Evolutionary conservation across 2,329 filamentous ascomycete species (phyloP), one percentile per base, ranked within the genome.

Genomic region (Sporothrix globosa): DNA sequence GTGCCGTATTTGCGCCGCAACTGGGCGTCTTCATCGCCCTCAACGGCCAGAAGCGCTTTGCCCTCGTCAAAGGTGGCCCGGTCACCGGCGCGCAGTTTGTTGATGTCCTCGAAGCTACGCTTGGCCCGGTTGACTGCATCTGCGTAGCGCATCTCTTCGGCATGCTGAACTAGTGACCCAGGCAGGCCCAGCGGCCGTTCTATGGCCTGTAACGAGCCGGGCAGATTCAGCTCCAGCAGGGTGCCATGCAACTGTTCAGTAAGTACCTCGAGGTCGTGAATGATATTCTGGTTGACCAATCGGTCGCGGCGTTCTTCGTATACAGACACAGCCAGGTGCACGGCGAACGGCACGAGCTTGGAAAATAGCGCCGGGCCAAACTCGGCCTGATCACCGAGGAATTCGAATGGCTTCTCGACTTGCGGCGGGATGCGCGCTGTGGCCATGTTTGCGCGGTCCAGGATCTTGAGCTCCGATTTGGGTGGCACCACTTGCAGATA

Each of bases 151-250:
- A 99, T 91, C 77, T 98, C 96, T 77, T 98, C 95, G 0, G 95
- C 95, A 75, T 97, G 96, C 27, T 96, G 92, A 2, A 93, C 87
- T 1, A 99, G 81, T 19, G 89, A 92, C 0, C 93, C 92, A 0
- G 96, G 96, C 4, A 99, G 81, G 0, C 96, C 96, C 0, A 99
- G 84, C 0, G 96, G 96, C 78, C 97, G 98, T 78, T 99, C 96
- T 0, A 98, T 84, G 0, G 96, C 96, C 78, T 99, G 96, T 4
- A 99, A 81, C 1, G 95, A 97, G 0, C 96, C 96, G 0, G 96
- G 96, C 0, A 99, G 86, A 71, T 96, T 96, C 17, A 98, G 83
- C 0, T 91, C 94, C 21, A 91, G 88, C 27, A 98, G 82, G 0
- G 94, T 82, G 75, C 92, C 90, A 76, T 97, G 91, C 0, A 98